A percentile compares a stretch with the other conserved stretches of the same genome.
phyloP scores from a whole-genome alignment of 2,329 filamentous ascomycete genomes.

The Diatrype stigma region DNA sequence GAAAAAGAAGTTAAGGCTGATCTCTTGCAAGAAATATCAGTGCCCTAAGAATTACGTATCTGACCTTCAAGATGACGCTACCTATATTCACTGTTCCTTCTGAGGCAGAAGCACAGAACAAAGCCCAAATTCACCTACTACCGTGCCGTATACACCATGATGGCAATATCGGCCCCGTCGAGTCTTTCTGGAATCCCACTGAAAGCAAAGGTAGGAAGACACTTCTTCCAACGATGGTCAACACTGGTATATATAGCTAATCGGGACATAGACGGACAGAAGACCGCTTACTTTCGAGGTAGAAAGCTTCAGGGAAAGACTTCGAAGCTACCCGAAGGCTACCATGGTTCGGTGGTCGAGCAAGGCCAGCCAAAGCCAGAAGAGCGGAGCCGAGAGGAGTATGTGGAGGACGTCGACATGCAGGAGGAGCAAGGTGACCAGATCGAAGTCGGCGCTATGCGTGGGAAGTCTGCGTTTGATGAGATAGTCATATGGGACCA shows the following conservation, averaged over 20 bases:
- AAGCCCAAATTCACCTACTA: slow-evolving; percentile 52
- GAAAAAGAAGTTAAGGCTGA: no score
- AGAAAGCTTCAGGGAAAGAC: slow-evolving; percentile 69
- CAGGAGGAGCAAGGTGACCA: slow-evolving; percentile 41
- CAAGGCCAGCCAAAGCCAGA: slow-evolving; percentile 35
- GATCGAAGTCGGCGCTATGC: slow-evolving; percentile 52
- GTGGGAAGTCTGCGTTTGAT: slow-evolving; percentile 66
- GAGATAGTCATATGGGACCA: slow-evolving; percentile 81
- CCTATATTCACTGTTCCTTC: slow-evolving; percentile 21
- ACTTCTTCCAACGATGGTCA: neutral
- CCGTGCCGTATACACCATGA: slow-evolving; percentile 78
- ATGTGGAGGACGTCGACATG: slow-evolving; percentile 35
- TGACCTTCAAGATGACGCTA: slow-evolving; percentile 23
- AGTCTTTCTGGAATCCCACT: slow-evolving; percentile 67
- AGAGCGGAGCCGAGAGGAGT: slow-evolving; percentile 19
- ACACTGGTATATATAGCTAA: no score
- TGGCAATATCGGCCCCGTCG: slow-evolving; percentile 60
- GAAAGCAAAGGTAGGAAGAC: slow-evolving; percentile 39
- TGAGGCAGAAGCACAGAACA: slow-evolving; percentile 9
- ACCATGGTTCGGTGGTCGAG: slow-evolving; percentile 60
- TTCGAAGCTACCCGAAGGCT: slow-evolving; percentile 66
- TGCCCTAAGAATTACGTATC: no score
- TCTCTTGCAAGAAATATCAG: no score
- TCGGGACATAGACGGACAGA: slow-evolving; percentile 41
- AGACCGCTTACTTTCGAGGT: slow-evolving; percentile 70